phyloP scores from a whole-genome alignment of 805 yeast genomes.

The Candida jianshihensis region DNA sequence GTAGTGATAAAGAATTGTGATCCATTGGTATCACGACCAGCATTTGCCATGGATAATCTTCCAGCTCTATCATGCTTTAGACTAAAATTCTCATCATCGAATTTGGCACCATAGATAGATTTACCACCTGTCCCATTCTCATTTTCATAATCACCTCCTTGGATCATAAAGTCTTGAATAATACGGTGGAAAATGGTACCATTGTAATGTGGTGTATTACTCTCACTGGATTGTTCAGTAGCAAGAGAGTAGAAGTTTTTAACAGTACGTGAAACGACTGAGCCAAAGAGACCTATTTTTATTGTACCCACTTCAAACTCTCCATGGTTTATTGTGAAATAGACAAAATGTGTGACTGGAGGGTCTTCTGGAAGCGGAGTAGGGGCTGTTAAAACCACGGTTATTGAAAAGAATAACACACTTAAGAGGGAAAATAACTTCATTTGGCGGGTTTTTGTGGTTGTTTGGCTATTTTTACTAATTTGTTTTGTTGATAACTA shows the following conservation, averaged over 20 bases:
- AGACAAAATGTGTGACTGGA: constrained; percentile 21
- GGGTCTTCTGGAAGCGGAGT: constrained; percentile 12
- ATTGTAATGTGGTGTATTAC: constrained; percentile 34
- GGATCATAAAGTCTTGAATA: constrained; percentile 68
- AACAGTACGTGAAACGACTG: constrained; percentile 56
- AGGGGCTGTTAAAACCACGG: constrained; percentile 9
- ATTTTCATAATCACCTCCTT: constrained; percentile 80
- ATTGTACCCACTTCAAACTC: constrained; percentile 25
- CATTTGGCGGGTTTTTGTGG: constrained; percentile 5
- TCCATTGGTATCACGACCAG: constrained; percentile 62
- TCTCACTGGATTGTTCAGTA: constrained; percentile 17
- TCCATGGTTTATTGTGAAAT: constrained; percentile 18
- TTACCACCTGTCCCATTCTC: constrained; percentile 68
- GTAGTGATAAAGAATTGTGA: constrained; percentile 69
- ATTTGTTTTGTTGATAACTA: too few relatives aligned
- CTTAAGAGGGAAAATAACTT: constrained; percentile 4
- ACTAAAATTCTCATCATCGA: constrained; percentile 72
- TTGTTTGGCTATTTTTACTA: too few relatives aligned
- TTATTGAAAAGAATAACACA: constrained; percentile 4
- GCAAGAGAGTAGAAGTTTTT: constrained; percentile 50
- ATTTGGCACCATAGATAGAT: constrained; percentile 68
- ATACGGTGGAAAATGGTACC: constrained; percentile 68
- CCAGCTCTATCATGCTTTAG: constrained; percentile 65
- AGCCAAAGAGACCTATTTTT: constrained; percentile 58
- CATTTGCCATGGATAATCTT: constrained; percentile 65